Conservation (phyloP, 345 rosid species). For the Aquilaria malaccensis region DNA sequence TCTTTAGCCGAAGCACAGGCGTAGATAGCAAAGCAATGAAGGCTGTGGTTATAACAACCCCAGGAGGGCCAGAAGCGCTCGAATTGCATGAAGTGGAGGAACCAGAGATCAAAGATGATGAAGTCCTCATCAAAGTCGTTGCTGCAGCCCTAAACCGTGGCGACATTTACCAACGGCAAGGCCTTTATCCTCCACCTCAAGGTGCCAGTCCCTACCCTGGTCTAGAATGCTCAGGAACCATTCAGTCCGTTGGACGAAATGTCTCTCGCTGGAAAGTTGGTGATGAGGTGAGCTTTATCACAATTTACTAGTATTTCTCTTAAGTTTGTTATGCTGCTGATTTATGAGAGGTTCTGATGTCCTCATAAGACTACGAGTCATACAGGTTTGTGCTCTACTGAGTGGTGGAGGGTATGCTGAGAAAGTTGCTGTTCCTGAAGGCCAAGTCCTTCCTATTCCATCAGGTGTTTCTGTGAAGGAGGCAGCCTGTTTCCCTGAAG, state of each 20-base stretch:
- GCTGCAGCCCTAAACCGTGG: constrained; percentile 78
- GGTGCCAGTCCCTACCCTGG: constrained; percentile 67
- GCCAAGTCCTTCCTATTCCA: constrained; percentile 61
- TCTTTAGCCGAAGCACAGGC: no score
- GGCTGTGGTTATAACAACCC: constrained; percentile 65
- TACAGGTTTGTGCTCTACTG: constrained; percentile 83
- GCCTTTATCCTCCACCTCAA: constrained; percentile 61
- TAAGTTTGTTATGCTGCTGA: not conserved
- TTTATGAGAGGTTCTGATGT: no score
- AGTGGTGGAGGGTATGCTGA: constrained; percentile 87
- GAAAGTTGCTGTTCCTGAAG: constrained; percentile 70
- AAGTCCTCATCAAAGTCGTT: constrained; percentile 62
- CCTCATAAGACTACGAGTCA: not conserved
- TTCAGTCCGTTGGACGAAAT: constrained; percentile 42
- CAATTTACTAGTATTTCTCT: not conserved
- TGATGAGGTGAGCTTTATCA: constrained; percentile 43
- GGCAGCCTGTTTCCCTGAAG: constrained; percentile 75
- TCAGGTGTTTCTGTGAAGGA: constrained; percentile 52
- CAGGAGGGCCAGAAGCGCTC: constrained; percentile 73
- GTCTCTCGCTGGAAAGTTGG: constrained; percentile 86
- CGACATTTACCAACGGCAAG: constrained; percentile 70
- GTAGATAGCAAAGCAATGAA: constrained; percentile 33
- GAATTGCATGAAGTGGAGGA: constrained; percentile 65
- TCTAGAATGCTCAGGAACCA: constrained; percentile 80
- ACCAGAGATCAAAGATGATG: constrained; percentile 56